These are phyloP conservation scores for Aspergillus phoenicis DNA, from an alignment of 2,329 filamentous ascomycete genomes.

Conservation along the genomic window DNA sequence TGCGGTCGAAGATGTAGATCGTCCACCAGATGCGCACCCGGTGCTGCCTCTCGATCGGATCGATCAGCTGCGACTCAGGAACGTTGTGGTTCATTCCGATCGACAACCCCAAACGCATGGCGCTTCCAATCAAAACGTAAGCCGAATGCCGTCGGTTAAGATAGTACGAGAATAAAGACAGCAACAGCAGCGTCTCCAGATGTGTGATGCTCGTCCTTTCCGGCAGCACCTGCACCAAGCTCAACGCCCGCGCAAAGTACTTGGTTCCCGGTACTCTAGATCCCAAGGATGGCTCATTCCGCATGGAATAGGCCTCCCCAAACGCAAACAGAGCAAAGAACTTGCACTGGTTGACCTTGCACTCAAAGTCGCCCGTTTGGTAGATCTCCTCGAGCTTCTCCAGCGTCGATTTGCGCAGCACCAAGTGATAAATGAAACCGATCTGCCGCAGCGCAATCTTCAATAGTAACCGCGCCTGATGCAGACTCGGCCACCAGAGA, in stretches of 20 bases:
- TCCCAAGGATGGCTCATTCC: conserved; percentile 36
- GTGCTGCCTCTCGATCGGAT: conserved; percentile 44
- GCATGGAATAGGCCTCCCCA: conserved; percentile 50
- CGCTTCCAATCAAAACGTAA: conserved; percentile 40
- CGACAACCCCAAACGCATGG: conserved; percentile 46
- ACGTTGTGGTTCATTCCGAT: conserved; percentile 50
- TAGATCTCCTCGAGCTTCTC: conserved; percentile 45
- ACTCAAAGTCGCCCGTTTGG: conserved; percentile 35
- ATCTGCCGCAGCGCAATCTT: conserved; percentile 42
- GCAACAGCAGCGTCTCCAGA: conserved; percentile 46
- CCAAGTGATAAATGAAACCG: conserved; percentile 39
- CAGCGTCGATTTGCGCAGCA: conserved; percentile 42
- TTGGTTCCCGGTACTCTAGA: conserved; percentile 47
- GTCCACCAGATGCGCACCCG: conserved; percentile 44
- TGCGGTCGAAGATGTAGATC: conserved; percentile 45
- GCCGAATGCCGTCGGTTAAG: conserved; percentile 41
- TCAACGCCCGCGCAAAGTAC: conserved; percentile 48
- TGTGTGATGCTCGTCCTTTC: conserved; percentile 50
- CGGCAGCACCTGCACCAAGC: conserved; percentile 45
- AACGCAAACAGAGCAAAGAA: conserved; percentile 51
- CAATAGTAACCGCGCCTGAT: conserved; percentile 40
- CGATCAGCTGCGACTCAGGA: conserved; percentile 39
- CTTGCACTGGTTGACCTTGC: conserved; percentile 45
- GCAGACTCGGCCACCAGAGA: conserved; percentile 39
- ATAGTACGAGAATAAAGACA: conserved; percentile 42